Percentiles rank a stretch among this genome's conserved stretches.
These are phyloP conservation scores for Buxus sempervirens DNA, from an alignment of 164 flowering plant species.

Conservation along the genomic window DNA sequence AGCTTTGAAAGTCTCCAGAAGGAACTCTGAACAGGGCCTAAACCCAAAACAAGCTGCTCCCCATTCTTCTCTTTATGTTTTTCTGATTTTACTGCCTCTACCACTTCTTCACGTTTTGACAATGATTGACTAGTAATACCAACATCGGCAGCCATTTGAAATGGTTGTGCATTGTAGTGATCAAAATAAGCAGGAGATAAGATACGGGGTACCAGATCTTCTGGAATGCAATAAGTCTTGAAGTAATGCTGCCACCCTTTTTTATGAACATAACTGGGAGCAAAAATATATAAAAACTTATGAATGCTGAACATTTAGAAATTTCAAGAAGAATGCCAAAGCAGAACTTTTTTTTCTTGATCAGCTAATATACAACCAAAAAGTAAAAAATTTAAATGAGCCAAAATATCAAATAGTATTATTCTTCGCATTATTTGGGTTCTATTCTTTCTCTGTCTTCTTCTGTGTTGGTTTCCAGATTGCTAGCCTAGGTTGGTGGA, in stretches of 20 bases:
- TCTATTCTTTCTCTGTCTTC: too few species aligned
- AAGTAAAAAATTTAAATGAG: too few species aligned
- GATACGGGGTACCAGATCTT: slow-evolving; percentile 92
- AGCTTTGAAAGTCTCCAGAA: slow-evolving; percentile 95
- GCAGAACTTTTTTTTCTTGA: neutral
- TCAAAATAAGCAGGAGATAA: slow-evolving; percentile 98
- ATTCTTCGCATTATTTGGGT: too few species aligned
- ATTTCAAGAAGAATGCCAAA: neutral
- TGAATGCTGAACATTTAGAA: neutral
- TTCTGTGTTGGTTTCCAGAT: too few species aligned
- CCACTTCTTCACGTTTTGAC: slow-evolving; percentile 24
- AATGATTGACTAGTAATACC: slow-evolving; percentile 20
- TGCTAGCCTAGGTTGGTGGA: too few species aligned
- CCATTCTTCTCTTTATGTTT: slow-evolving; percentile 48
- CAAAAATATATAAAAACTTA: slow-evolving; percentile 1
- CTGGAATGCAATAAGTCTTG: slow-evolving; percentile 98
- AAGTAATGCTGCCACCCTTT: slow-evolving; percentile 94
- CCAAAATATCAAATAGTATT: too few species aligned
- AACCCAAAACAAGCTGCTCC: slow-evolving; percentile 83
- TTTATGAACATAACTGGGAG: slow-evolving; percentile 74
- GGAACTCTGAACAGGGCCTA: slow-evolving; percentile 87
- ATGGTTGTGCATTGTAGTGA: slow-evolving; percentile 76
- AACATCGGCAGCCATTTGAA: slow-evolving; percentile 26
- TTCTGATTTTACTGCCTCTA: slow-evolving; percentile 31
- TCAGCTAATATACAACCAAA: too few species aligned